phyloP scores from a whole-genome alignment of 139 green algal genomes.

The Chlorella sorokiniana region DNA sequence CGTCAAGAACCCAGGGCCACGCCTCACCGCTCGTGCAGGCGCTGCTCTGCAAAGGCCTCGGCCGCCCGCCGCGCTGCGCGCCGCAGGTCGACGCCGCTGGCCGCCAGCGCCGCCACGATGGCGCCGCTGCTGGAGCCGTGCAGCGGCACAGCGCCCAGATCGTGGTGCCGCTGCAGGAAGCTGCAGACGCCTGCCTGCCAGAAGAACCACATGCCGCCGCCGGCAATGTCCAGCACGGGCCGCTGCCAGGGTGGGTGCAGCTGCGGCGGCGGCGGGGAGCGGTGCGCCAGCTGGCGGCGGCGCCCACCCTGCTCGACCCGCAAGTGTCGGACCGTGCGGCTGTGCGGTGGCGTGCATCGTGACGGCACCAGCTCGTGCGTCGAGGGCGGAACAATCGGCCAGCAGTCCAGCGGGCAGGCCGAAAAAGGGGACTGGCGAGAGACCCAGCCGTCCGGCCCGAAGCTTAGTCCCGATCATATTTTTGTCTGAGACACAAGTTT shows the following conservation, averaged over 20 bases:
- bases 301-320: too few relatives aligned
- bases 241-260: neutral
- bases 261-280: neutral
- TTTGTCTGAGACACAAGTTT: too few relatives aligned
- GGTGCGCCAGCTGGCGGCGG: neutral
- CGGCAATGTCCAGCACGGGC: neutral
- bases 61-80: neutral
- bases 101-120: slow-evolving; percentile 2
- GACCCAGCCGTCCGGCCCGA: too few relatives aligned
- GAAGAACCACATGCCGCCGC: slow-evolving; percentile 9
- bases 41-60: neutral
- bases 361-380: too few relatives aligned
- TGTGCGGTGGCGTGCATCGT: neutral
- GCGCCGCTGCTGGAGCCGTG: slow-evolving; percentile 13
- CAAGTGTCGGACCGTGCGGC: neutral
- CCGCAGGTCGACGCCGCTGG: neutral
- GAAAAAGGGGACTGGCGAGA: too few relatives aligned
- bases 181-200: neutral
- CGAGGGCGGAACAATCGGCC: too few relatives aligned
- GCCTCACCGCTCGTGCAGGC: slow-evolving; percentile 12
- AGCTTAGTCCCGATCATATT: too few relatives aligned
- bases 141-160: slow-evolving; percentile 1
- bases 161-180: slow-evolving; percentile 17
- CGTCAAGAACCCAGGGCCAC: too few relatives aligned
- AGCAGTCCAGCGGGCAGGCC: too few relatives aligned